A percentile compares a stretch with the other conserved stretches of the same genome.
phyloP scores from a whole-genome alignment of 2,329 filamentous ascomycete genomes.

The Dothistroma pini region DNA sequence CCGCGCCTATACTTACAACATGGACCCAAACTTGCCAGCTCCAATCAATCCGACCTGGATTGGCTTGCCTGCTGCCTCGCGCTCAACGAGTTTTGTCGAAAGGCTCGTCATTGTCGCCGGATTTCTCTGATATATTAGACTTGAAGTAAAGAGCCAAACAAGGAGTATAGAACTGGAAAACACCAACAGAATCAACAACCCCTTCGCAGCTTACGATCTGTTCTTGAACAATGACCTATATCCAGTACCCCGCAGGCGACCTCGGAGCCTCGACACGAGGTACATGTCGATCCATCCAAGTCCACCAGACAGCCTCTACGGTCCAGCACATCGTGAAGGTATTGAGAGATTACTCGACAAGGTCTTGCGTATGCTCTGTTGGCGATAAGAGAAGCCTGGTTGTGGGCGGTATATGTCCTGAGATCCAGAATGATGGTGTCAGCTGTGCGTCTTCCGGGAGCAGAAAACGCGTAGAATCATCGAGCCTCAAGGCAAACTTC shows the following conservation, averaged over 20 bases:
- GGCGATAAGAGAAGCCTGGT: too few species aligned
- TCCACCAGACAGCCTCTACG: not conserved
- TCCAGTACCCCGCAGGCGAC: conserved; percentile 14
- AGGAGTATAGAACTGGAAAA: not conserved
- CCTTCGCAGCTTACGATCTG: not conserved
- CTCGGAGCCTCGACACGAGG: conserved; percentile 8
- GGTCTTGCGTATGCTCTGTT: too few species aligned
- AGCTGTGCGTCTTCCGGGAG: too few species aligned
- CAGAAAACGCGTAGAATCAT: too few species aligned
- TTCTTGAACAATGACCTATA: not conserved
- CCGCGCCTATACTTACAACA: conserved; percentile 35
- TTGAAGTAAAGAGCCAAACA: not conserved
- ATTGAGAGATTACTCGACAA: too few species aligned
- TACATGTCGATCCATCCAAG: not conserved
- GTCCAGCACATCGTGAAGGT: not conserved
- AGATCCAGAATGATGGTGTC: too few species aligned
- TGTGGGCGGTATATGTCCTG: too few species aligned
- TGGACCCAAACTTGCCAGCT: conserved; percentile 47
- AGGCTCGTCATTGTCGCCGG: conserved; percentile 38
- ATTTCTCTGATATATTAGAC: not conserved
- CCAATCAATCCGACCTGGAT: conserved; percentile 46
- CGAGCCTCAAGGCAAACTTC: too few species aligned
- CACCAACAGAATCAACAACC: not conserved
- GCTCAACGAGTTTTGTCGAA: conserved; percentile 42
- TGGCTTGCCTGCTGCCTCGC: conserved; percentile 39